A percentile compares a stretch with the other conserved stretches of the same genome.
phyloP scores from a whole-genome alignment of 345 rosid species.

The Conringia planisiliqua region DNA sequence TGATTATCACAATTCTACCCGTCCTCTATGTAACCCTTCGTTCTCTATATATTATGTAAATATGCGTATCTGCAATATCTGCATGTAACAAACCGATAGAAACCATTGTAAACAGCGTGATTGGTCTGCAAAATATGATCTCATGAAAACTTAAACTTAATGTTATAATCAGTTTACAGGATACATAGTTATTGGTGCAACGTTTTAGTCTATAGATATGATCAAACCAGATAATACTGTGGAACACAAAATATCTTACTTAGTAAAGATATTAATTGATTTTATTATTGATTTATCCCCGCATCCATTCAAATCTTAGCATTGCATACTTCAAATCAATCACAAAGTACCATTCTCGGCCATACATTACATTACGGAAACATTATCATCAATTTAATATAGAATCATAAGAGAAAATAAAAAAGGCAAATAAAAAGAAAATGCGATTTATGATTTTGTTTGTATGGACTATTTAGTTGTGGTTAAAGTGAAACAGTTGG shows the following conservation, averaged over 20 bases:
- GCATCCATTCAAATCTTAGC: background rate
- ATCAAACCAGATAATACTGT: background rate
- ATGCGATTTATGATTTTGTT: background rate
- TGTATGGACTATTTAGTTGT: background rate
- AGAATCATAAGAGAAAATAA: background rate
- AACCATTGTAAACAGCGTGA: background rate
- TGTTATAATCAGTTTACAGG: background rate
- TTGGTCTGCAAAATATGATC: background rate
- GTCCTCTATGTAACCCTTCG: background rate
- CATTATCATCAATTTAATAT: background rate
- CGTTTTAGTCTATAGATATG: background rate
- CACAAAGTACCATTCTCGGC: background rate
- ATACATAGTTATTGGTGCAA: background rate
- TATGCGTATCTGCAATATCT: background rate
- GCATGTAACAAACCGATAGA: background rate
- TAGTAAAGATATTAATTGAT: background rate
- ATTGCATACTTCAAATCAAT: constrained; percentile 7
- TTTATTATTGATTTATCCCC: background rate
- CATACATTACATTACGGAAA: background rate
- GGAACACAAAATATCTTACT: background rate
- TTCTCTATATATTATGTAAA: background rate
- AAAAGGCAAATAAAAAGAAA: background rate
- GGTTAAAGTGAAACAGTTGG: constrained; percentile 10
- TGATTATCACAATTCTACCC: background rate
- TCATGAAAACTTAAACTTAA: background rate